Evolutionary conservation across 2,329 filamentous ascomycete species (phyloP), one percentile per base, ranked within the genome.

Genomic region (Fusarium ambrosium): DNA sequence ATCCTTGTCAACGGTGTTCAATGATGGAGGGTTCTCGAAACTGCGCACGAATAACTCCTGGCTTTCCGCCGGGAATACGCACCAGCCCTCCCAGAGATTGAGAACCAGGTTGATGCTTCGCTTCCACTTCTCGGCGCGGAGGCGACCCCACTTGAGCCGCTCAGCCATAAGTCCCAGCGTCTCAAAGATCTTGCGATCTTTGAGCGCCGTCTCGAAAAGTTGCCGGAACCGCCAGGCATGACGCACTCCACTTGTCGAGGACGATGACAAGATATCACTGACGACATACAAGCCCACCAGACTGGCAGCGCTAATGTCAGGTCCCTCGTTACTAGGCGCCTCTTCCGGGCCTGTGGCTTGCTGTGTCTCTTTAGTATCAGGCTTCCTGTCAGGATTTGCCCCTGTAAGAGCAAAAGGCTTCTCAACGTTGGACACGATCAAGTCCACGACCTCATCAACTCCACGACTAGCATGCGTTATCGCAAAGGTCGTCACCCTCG

Each of bases 181-280:
- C 78, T 94, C 93, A 78, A 98, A 97, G 1, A 92, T 90, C 67
- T 90, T 89, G 66, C 91, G 89, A 10, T 89, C 85, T 34, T 90
- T 90, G 27, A 98, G 86, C 1, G 92, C 90, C 1, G 87, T 86
- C 80, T 97, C 95, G 71, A 98, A 95, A 4, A 96, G 87, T 74
- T 93, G 91, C 24, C 95, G 89, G 79, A 95, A 98, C 63, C 95
- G 92, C 94, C 95, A 98, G 4, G 94, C 94, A 80, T 95, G 94
- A 3, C 94, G 91, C 27, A 96, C 92, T 3, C 92, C 93, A 73
- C 93, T 93, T 11, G 92, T 94, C 1, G 93, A 94, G 0, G 89
- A 90, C 1, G 94, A 93, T 0, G 93, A 94, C 14, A 97, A 87
- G 55, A 98, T 93, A 80, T 98, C 95, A 80, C 87, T 91, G 58